Conservation (phyloP, 148 eudicot species). For the Euryodendron excelsum region DNA sequence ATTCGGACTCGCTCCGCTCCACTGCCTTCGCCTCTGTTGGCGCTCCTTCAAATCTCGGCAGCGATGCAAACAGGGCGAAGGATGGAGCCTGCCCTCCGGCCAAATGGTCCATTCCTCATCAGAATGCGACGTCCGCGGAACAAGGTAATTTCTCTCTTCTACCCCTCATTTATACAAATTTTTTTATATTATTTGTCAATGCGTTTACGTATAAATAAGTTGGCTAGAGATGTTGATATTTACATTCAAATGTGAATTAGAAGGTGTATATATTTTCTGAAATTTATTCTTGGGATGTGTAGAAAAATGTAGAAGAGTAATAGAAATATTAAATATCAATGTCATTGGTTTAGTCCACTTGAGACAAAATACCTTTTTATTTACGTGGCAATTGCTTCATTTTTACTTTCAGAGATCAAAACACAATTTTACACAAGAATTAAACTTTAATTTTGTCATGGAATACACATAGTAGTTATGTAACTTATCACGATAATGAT, state of each 20-base stretch:
- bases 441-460: too few relatives aligned
- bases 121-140: slow-evolving; percentile 31
- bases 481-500: not conserved
- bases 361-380: too few relatives aligned
- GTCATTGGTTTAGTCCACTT: too few relatives aligned
- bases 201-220: not conserved
- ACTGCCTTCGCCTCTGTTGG: slow-evolving; percentile 24
- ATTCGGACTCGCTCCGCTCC: slow-evolving; percentile 62
- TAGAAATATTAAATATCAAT: too few relatives aligned
- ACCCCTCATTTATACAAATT: not conserved
- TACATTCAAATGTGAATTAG: not conserved
- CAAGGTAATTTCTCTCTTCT: slow-evolving; percentile 35
- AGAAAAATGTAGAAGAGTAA: too few relatives aligned
- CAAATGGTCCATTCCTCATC: slow-evolving; percentile 37
- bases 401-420: not conserved
- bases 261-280: not conserved
- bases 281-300: too few relatives aligned
- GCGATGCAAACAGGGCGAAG: too few relatives aligned
- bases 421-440: too few relatives aligned
- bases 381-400: not conserved
- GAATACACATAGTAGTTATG: too few relatives aligned
- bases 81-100: slow-evolving; percentile 23
- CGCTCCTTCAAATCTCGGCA: slow-evolving; percentile 24
- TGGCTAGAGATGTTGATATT: not conserved
- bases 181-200: too few relatives aligned